These are phyloP conservation scores for Testicularia cyperi DNA, from an alignment of 1,284 basidiomycete genomes.

Conservation along the genomic window DNA sequence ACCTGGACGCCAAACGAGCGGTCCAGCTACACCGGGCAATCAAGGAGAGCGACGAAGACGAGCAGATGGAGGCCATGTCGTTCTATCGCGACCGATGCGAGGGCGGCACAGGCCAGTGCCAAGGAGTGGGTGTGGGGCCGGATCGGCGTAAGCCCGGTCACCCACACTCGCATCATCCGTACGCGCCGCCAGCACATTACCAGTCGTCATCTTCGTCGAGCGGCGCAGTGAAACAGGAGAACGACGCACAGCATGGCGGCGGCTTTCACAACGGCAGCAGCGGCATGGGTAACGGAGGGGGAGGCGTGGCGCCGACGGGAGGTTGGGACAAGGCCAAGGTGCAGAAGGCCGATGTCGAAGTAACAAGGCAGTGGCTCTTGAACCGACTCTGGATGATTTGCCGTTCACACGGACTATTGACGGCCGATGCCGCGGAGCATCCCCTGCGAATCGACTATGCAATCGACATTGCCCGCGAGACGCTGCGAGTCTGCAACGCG, in stretches of 20 bases:
- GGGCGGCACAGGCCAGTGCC: not conserved
- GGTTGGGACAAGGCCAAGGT: conserved; percentile 39
- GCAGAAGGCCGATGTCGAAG: conserved; percentile 47
- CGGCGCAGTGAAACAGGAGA: not conserved
- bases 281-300: not conserved
- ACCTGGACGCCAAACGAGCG: conserved; percentile 30
- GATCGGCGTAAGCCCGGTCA: not conserved
- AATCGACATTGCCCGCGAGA: conserved; percentile 45
- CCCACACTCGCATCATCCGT: conserved; percentile 9
- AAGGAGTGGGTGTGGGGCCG: not conserved
- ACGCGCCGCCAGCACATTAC: not conserved
- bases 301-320: not conserved
- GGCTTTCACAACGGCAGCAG: not conserved
- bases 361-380: conserved; percentile 47
- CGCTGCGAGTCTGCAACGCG: conserved; percentile 41
- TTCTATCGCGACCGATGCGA: no score
- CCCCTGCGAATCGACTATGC: conserved; percentile 41
- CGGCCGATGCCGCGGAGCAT: conserved; percentile 20
- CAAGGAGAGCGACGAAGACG: conserved; percentile 34
- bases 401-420: conserved; percentile 30
- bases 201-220: not conserved
- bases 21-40: conserved; percentile 40
- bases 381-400: conserved; percentile 49
- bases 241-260: not conserved
- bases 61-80: not conserved